Conservation (phyloP, 2,329 filamentous ascomycete species). For the Clonostachys chloroleuca region DNA sequence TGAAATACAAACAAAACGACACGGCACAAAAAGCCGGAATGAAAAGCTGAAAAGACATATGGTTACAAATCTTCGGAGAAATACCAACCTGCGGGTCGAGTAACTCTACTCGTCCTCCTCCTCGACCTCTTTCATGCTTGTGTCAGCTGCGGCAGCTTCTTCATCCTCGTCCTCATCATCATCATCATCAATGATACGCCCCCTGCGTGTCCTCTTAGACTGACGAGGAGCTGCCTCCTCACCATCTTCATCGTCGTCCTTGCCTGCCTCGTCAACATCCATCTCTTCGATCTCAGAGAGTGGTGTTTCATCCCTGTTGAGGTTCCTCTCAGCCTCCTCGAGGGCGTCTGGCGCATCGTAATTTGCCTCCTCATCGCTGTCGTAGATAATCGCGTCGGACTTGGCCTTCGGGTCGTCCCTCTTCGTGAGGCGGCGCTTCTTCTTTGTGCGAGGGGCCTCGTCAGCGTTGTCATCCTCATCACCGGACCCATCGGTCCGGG, state of each 20-base stretch:
- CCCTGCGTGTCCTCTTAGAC: conserved; percentile 42
- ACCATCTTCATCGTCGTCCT: conserved; percentile 35
- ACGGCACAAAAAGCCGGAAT: too few relatives aligned
- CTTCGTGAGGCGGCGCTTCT: conserved; percentile 54
- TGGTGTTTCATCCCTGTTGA: conserved; percentile 28
- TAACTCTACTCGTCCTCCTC: conserved; percentile 20
- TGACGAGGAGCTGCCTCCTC: conserved; percentile 39
- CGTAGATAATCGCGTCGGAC: conserved; percentile 77
- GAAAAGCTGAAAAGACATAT: too few relatives aligned
- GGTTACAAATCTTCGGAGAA: too few relatives aligned
- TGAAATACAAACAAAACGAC: too few relatives aligned
- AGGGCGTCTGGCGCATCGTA: conserved; percentile 25
- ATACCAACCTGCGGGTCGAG: not conserved
- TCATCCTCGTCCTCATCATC: conserved; percentile 52
- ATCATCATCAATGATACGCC: conserved; percentile 41
- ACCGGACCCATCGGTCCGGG: conserved; percentile 20
- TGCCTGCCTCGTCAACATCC: conserved; percentile 42
- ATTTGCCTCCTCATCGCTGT: conserved; percentile 58
- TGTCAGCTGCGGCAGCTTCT: conserved; percentile 22
- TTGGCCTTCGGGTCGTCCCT: conserved; percentile 66
- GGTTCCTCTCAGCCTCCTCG: conserved; percentile 36
- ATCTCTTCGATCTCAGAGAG: conserved; percentile 35
- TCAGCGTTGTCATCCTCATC: conserved; percentile 36
- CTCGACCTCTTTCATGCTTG: conserved; percentile 32
- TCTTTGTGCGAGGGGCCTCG: conserved; percentile 47